phyloP scores from a whole-genome alignment of 441 rosid genomes.

The Brassica balearica region DNA sequence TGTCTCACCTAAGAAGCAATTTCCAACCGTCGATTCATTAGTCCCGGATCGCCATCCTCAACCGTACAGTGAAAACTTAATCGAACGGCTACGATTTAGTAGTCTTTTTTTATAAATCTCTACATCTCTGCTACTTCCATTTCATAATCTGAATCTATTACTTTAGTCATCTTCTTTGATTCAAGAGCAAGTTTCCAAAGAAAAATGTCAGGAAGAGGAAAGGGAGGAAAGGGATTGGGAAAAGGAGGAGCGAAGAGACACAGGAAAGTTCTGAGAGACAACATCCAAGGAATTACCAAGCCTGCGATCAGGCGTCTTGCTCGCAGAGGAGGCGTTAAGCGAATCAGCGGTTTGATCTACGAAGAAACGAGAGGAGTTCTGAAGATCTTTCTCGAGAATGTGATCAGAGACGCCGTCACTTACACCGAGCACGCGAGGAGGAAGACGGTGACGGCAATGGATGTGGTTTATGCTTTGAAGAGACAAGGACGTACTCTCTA shows the following conservation, averaged over 20 bases:
- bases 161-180: neutral
- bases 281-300: conserved; percentile 67
- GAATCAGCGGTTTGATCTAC: conserved; percentile 62
- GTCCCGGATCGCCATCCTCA: conserved; percentile 1
- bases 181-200: neutral
- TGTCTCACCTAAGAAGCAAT: neutral
- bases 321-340: conserved; percentile 62
- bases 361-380: conserved; percentile 63
- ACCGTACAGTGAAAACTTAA: neutral
- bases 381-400: conserved; percentile 63
- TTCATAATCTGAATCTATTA: neutral
- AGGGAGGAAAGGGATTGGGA: conserved; percentile 65
- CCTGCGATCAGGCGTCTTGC: conserved; percentile 63
- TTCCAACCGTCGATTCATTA: neutral
- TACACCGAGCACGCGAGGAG: conserved; percentile 64
- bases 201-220: conserved; percentile 62
- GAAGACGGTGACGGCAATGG: conserved; percentile 66
- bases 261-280: conserved; percentile 53
- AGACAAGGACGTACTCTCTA: conserved; percentile 62
- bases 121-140: neutral
- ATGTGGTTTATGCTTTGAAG: conserved; percentile 64
- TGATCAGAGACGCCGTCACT: conserved; percentile 61
- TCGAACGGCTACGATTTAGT: neutral
- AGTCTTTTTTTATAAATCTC: conserved; percentile 30
- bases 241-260: conserved; percentile 66